Evolutionary conservation across 2,329 filamentous ascomycete genomes (phyloP), one percentile per base, ranked within the genome.

Genomic region (Pseudogymnoascus sp.): DNA sequence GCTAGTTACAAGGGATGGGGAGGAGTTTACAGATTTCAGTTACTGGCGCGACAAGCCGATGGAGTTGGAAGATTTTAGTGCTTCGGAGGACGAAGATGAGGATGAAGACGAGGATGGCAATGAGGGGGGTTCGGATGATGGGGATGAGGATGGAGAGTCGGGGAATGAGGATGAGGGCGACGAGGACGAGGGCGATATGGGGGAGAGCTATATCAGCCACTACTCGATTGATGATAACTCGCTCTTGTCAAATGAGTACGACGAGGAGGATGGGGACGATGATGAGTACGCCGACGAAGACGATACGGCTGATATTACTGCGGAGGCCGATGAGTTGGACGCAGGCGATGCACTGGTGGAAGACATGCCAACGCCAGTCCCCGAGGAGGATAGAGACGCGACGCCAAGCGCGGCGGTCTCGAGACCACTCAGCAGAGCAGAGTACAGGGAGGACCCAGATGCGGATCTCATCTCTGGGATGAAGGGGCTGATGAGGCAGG

Each of bases 1-100:
- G 26, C 81, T 99, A 31, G 87, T 97, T 16, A 91, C 90, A 69
- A 89, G 90, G 49, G 93, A 92, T 19, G 93, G 92, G 11, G 94
- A 97, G 73, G 89, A 96, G 63, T 99, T 90, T 71, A 99, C 94
- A 0, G 94, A 99, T 73, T 99, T 99, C 76, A 93, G 87, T 63
- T 99, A 96, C 77, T 99, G 94, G 94, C 83, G 95, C 65, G 89
- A 96, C 65, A 82, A 83, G 58, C 91, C 92, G 2, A 81, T 93
- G 14, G 91, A 96, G 60, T 77, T 97, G 26, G 90, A 92, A 43
- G 90, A 96, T 61, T 97, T 97, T 69, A 92, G 90, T 0, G 89
- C 89, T 61, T 95, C 89, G 49, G 92, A 94, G 65, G 86, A 81
- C 33, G 83, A 82, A 1, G 82, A 80, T 6, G 79, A 81, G 0